Base-by-base conservation (phyloP, 805 yeast species). In the Candida loeiensis region DNA sequence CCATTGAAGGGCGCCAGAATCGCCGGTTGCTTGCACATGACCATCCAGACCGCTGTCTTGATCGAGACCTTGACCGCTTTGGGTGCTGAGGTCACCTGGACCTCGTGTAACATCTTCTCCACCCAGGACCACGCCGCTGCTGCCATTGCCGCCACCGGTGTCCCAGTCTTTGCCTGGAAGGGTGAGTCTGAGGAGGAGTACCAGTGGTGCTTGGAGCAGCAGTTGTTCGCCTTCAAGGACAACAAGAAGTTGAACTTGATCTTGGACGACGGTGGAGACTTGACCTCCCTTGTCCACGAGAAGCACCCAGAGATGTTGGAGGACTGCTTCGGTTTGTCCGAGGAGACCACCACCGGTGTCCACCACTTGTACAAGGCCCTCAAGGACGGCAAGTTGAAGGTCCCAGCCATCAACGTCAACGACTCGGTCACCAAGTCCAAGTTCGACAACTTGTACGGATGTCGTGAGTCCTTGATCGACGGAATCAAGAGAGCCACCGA, bases 71-170 rank as follows among this genome's bases (percentile, higher is more conserved):
- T 93, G 61, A 86, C 80, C 61, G 96, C 95, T 52, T 80, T 91
- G 58, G 99, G 99, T 77, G 99, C 99, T 50, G 99, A 91, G 79
- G 98, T 91, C 49, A 93, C 99, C 63, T 91, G 99, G 99, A 80
- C 96, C 50, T 88, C 96, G 36, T 91, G 99, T 81, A 91, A 91
- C 95, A 91, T 91, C 61, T 91, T 87, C 84, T 90, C 98, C 58
- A 91, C 99, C 54, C 99, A 91, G 78, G 99, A 91, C 75, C 98
- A 91, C 70, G 98, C 98, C 57, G 98, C 99, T 60, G 97, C 99
- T 63, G 98, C 98, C 59, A 93, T 91, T 69, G 99, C 99, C 58
- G 99, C 98, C 56, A 71, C 96, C 55, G 99, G 99, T 76, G 95
- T 91, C 46, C 98, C 99, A 64, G 99, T 91, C 54, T 91, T 88